A percentile compares a stretch with the other conserved stretches of the same genome.
These are phyloP conservation scores for Dicorynia guianensis DNA, from an alignment of 306 rosid species.

Conservation along the genomic window DNA sequence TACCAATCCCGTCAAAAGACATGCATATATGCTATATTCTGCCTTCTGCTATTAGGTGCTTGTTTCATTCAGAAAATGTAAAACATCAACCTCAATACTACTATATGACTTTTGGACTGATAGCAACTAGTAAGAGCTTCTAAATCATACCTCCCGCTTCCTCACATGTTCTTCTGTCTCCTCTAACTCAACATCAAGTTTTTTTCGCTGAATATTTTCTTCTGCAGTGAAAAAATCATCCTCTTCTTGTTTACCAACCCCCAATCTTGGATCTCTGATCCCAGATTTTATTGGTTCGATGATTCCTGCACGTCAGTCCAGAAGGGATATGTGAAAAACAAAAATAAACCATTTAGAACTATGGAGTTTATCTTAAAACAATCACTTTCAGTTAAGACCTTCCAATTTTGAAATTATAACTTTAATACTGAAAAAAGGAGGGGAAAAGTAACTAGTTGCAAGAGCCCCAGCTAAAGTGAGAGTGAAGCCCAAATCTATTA, in stretches of 20 bases:
- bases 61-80: constrained; percentile 87
- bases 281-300: constrained; percentile 92
- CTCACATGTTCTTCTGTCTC: constrained; percentile 84
- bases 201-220: constrained; percentile 88
- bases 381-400: constrained; percentile 13
- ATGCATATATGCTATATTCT: constrained; percentile 89
- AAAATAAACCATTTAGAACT: constrained; percentile 16
- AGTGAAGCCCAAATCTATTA: background rate
- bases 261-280: constrained; percentile 90
- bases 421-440: constrained; percentile 24
- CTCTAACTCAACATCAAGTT: constrained; percentile 88
- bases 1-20: constrained; percentile 91
- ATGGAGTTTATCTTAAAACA: constrained; percentile 18
- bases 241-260: constrained; percentile 93
- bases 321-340: constrained; percentile 24
- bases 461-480: background rate
- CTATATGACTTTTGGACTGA: constrained; percentile 50
- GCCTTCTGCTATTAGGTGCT: constrained; percentile 91
- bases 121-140: constrained; percentile 37
- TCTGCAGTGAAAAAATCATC: constrained; percentile 97
- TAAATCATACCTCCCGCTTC: constrained; percentile 90
- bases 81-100: constrained; percentile 78
- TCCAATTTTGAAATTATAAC: constrained; percentile 7
- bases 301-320: constrained; percentile 64
- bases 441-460: background rate